phyloP scores from a whole-genome alignment of 371 early-diverging fungal genomes.

The Saksenaea vasiformis region DNA sequence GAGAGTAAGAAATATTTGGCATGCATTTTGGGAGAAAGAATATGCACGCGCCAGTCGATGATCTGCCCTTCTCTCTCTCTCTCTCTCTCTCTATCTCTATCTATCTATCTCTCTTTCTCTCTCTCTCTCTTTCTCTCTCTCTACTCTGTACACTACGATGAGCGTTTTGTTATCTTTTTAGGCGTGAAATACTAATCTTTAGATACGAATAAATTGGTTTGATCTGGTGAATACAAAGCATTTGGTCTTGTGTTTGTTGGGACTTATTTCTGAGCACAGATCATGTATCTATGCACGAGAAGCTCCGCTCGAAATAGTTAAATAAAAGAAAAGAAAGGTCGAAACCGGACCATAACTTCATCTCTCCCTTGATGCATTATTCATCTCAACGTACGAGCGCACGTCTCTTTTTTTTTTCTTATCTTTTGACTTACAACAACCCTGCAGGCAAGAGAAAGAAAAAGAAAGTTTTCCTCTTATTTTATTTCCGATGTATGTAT shows the following conservation, averaged over 20 bases:
- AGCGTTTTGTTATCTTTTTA: not conserved
- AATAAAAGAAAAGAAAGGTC: slow-evolving; percentile 9
- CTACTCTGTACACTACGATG: not conserved
- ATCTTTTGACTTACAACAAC: slow-evolving; percentile 12
- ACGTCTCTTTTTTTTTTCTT: slow-evolving; percentile 7
- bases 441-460: slow-evolving; percentile 15
- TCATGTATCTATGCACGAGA: slow-evolving; percentile 6
- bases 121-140: too few relatives aligned
- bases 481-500: slow-evolving; percentile 9
- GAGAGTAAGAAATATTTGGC: not conserved
- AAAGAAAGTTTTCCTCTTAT: slow-evolving; percentile 10
- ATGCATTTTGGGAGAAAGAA: not conserved
- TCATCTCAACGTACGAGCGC: slow-evolving; percentile 20
- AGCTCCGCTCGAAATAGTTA: slow-evolving; percentile 18
- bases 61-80: slow-evolving; percentile 3
- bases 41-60: slow-evolving; percentile 6
- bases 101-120: too few relatives aligned
- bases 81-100: too few relatives aligned
- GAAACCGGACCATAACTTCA: slow-evolving; percentile 2
- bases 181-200: not conserved
- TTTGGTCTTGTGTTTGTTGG: not conserved
- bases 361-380: slow-evolving; percentile 14
- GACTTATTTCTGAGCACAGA: slow-evolving; percentile 5
- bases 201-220: not conserved
- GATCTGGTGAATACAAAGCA: not conserved